Conservation (phyloP, 1,139 yeast genomes). For the Yamadazyma taylorii region DNA sequence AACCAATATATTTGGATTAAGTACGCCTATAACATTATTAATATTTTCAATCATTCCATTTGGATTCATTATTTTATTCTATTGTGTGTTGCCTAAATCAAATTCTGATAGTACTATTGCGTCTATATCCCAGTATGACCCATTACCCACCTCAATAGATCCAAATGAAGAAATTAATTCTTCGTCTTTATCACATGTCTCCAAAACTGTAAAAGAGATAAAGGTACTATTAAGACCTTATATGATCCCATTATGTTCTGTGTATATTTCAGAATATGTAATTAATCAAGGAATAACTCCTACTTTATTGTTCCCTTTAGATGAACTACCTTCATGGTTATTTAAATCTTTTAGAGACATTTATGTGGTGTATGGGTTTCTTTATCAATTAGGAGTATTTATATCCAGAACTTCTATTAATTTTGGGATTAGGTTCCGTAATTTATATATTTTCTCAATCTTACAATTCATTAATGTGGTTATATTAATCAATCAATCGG, state of each 20-base stretch:
- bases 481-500: slow-evolving; percentile 62
- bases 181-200: slow-evolving; percentile 20
- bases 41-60: slow-evolving; percentile 37
- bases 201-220: slow-evolving; percentile 41
- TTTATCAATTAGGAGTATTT: slow-evolving; percentile 91
- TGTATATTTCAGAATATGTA: slow-evolving; percentile 81
- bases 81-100: slow-evolving; percentile 29
- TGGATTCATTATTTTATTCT: slow-evolving; percentile 34
- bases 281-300: slow-evolving; percentile 94
- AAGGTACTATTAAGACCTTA: slow-evolving; percentile 61
- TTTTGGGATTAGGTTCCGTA: slow-evolving; percentile 55
- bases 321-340: slow-evolving; percentile 57
- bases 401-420: slow-evolving; percentile 82
- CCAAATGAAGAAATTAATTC: neutral
- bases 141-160: slow-evolving; percentile 5
- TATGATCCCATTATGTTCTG: slow-evolving; percentile 81
- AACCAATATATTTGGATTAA: slow-evolving; percentile 36
- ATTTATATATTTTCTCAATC: slow-evolving; percentile 59
- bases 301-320: slow-evolving; percentile 74
- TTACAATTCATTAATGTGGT: slow-evolving; percentile 69
- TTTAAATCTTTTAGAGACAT: slow-evolving; percentile 76
- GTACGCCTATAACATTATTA: slow-evolving; percentile 32
- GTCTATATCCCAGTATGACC: slow-evolving; percentile 7
- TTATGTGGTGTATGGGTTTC: slow-evolving; percentile 89
- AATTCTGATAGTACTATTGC: slow-evolving; percentile 3